Conservation (phyloP, 352 stramenopile species). For the Pythium diclinum region DNA sequence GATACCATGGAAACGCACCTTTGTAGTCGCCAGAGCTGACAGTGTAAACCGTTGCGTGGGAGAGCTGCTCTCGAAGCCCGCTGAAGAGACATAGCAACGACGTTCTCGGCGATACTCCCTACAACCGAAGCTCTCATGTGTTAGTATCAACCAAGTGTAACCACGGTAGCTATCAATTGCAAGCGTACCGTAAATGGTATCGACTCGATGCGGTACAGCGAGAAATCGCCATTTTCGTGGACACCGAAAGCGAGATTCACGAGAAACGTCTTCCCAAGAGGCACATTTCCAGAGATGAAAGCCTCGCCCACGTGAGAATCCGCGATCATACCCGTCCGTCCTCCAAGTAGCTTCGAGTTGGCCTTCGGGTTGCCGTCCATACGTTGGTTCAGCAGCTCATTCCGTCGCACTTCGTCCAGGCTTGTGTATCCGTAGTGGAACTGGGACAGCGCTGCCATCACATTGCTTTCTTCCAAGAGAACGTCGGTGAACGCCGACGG, state of each 20-base stretch:
- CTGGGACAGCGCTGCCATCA: conserved; percentile 62
- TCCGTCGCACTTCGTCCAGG: conserved; percentile 49
- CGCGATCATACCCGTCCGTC: conserved; percentile 45
- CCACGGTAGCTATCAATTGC: neutral
- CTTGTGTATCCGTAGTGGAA: conserved; percentile 70
- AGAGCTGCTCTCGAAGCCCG: conserved; percentile 46
- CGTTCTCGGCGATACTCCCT: conserved; percentile 57
- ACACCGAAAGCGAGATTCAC: conserved; percentile 66
- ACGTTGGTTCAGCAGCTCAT: conserved; percentile 62
- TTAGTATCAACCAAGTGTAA: neutral
- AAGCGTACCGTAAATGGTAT: conserved; percentile 64
- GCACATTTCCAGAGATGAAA: conserved; percentile 57
- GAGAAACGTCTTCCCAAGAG: conserved; percentile 56
- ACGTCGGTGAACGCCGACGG: conserved; percentile 38
- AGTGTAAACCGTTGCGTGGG: conserved; percentile 47
- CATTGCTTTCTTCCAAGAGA: conserved; percentile 64
- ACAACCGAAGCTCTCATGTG: neutral
- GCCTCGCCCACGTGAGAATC: conserved; percentile 67
- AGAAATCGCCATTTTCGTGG: conserved; percentile 69
- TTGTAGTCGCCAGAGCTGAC: conserved; percentile 63
- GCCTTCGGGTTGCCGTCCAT: conserved; percentile 59
- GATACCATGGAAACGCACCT: conserved; percentile 32
- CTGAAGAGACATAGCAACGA: conserved; percentile 53
- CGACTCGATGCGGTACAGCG: conserved; percentile 64
- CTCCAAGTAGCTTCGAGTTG: conserved; percentile 60